A percentile compares a stretch with the other conserved stretches of the same genome.
Conservation (phyloP, 2,329 filamentous ascomycete species). For the Hypoxylon rubiginosum region DNA sequence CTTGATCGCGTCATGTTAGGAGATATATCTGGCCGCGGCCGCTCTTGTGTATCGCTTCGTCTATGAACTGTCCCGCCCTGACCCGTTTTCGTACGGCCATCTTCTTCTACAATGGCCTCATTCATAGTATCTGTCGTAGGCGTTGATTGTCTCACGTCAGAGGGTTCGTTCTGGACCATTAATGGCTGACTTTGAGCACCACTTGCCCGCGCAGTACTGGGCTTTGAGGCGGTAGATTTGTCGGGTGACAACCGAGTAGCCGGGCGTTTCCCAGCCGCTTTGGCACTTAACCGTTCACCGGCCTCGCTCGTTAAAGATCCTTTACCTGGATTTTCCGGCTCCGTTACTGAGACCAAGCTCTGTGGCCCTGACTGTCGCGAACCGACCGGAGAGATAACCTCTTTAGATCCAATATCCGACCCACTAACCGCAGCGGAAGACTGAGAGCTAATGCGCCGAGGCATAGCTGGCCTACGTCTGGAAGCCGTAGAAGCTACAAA, state of each 20-base stretch:
- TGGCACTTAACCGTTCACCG: slow-evolving; percentile 55
- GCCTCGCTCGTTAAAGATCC: slow-evolving; percentile 27
- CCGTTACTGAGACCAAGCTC: slow-evolving; percentile 46
- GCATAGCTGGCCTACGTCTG: slow-evolving; percentile 62
- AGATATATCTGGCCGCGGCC: slow-evolving; percentile 32
- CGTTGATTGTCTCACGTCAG: slow-evolving; percentile 9
- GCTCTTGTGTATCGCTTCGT: slow-evolving; percentile 39
- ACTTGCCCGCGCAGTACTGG: slow-evolving; percentile 17
- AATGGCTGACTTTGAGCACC: slow-evolving; percentile 11
- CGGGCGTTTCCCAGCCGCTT: slow-evolving; percentile 65
- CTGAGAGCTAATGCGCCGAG: slow-evolving; percentile 64
- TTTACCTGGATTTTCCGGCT: slow-evolving; percentile 46
- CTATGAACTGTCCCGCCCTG: slow-evolving; percentile 23
- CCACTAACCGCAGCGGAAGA: slow-evolving; percentile 53
- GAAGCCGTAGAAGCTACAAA: slow-evolving; percentile 61
- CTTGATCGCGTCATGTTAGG: slow-evolving; percentile 52
- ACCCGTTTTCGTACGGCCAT: slow-evolving; percentile 15
- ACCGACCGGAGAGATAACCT: slow-evolving; percentile 47
- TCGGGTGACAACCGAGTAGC: slow-evolving; percentile 39
- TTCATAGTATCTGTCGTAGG: slow-evolving; percentile 13
- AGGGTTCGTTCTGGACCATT: slow-evolving; percentile 9
- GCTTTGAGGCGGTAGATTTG: slow-evolving; percentile 25
- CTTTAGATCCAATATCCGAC: slow-evolving; percentile 53
- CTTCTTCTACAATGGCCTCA: slow-evolving; percentile 11
- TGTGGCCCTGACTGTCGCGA: slow-evolving; percentile 43